Evolutionary conservation across 2,329 filamentous ascomycete species (phyloP).

Genomic region (Ophiostoma pallidulum): DNA sequence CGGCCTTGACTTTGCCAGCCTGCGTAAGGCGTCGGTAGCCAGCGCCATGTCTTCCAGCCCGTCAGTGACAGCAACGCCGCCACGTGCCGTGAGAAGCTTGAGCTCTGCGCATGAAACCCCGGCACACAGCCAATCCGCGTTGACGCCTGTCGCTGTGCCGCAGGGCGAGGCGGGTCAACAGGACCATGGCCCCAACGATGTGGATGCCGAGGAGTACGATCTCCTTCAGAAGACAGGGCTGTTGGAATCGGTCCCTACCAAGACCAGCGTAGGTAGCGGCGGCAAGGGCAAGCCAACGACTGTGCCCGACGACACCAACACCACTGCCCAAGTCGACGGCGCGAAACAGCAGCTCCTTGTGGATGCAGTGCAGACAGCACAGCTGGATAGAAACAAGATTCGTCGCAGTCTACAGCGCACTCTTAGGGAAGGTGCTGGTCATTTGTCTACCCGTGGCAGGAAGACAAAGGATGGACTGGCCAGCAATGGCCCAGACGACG

Average conservation of each 20-base stretch:
- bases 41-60: constrained; percentile 31
- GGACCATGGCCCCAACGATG: constrained; percentile 28
- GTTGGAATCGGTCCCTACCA: constrained; percentile 32
- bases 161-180: constrained; percentile 18
- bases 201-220: constrained; percentile 59
- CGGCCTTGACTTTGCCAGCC: constrained; percentile 25
- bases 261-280: not conserved
- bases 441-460: constrained; percentile 58
- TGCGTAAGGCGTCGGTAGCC: constrained; percentile 35
- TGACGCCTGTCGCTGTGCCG: not conserved
- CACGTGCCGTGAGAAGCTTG: constrained; percentile 24
- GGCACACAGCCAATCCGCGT: not conserved
- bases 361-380: constrained; percentile 17
- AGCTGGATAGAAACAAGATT: constrained; percentile 53
- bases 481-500: constrained; percentile 1
- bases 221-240: constrained; percentile 60
- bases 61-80: constrained; percentile 25
- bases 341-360: not conserved
- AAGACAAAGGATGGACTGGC: constrained; percentile 55
- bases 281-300: constrained; percentile 4
- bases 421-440: constrained; percentile 67
- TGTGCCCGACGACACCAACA: not conserved
- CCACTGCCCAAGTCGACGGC: not conserved
- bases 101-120: constrained; percentile 23
- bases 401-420: constrained; percentile 84